Evolutionary conservation across 2,329 filamentous ascomycete species (phyloP).

Genomic region (Colletotrichum sp.): DNA sequence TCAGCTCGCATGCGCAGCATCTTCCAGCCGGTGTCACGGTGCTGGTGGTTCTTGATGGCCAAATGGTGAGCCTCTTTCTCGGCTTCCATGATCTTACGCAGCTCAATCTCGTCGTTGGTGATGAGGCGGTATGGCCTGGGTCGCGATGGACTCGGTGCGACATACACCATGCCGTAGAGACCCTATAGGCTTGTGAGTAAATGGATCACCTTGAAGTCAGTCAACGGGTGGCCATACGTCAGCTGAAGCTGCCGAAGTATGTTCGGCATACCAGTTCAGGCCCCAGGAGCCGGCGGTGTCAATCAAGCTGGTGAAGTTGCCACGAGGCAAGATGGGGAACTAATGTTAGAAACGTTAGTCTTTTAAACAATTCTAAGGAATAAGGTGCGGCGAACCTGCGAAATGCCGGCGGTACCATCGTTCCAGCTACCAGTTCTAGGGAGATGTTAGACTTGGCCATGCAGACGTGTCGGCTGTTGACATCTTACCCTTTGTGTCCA

Average conservation of each 20-base stretch:
- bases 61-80: slow-evolving; percentile 5
- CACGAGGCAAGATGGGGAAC: slow-evolving; percentile 8
- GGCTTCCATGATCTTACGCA: slow-evolving; percentile 6
- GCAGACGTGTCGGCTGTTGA: background rate
- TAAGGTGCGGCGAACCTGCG: background rate
- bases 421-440: slow-evolving; percentile 11
- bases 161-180: slow-evolving; percentile 16
- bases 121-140: slow-evolving; percentile 6
- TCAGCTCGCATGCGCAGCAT: slow-evolving; percentile 13
- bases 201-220: background rate
- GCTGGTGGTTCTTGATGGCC: slow-evolving; percentile 15
- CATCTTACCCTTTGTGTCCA: slow-evolving; percentile 5
- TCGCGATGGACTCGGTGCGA: background rate
- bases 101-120: background rate
- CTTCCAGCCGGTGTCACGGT: slow-evolving; percentile 17
- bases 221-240: background rate
- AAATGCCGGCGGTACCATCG: slow-evolving; percentile 2
- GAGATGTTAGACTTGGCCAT: background rate
- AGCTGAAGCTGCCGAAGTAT: slow-evolving; percentile 6
- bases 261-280: slow-evolving; percentile 13
- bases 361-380: no score
- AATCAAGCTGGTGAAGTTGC: slow-evolving; percentile 10
- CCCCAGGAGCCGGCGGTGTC: slow-evolving; percentile 7
- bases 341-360: background rate
- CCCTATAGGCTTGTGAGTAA: background rate